phyloP scores from a whole-genome alignment of 805 yeast species.

The Limtongia smithiae region DNA sequence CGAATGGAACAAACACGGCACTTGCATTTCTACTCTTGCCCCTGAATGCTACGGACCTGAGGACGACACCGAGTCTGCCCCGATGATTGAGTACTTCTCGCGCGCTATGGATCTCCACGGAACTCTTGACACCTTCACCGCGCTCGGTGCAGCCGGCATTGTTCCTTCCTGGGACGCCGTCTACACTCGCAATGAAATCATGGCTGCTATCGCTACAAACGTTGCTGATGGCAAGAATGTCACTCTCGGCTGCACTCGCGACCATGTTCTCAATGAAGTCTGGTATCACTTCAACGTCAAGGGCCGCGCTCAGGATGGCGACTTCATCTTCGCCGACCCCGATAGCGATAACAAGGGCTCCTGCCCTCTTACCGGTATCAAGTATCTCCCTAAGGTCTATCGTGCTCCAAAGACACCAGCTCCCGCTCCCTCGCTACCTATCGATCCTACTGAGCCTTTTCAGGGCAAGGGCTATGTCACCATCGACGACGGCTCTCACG shows the following conservation, averaged over 20 bases:
- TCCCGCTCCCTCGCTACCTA: conserved; percentile 32
- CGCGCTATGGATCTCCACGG: conserved; percentile 57
- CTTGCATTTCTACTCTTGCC: conserved; percentile 78
- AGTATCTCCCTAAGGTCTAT: conserved; percentile 64
- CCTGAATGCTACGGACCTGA: conserved; percentile 60
- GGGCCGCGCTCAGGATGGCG: conserved; percentile 68
- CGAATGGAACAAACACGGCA: conserved; percentile 92
- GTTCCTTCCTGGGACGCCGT: conserved; percentile 57
- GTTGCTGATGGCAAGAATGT: conserved; percentile 51
- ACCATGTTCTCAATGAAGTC: conserved; percentile 53
- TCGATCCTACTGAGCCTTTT: conserved; percentile 35
- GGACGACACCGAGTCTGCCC: conserved; percentile 34
- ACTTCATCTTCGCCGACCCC: conserved; percentile 59
- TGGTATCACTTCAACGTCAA: conserved; percentile 79
- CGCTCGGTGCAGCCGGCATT: conserved; percentile 66
- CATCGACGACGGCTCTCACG: conserved; percentile 48
- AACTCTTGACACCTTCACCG: conserved; percentile 61
- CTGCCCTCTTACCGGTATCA: conserved; percentile 70
- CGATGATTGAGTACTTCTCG: conserved; percentile 67
- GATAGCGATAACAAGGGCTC: conserved; percentile 45
- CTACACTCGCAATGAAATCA: conserved; percentile 49
- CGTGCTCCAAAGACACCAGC: conserved; percentile 33
- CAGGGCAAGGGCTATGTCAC: conserved; percentile 47
- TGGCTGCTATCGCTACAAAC: conserved; percentile 30
- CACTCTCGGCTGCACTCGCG: conserved; percentile 54